Evolutionary conservation across 306 rosid species (phyloP).

Genomic region (Quercus suber): DNA sequence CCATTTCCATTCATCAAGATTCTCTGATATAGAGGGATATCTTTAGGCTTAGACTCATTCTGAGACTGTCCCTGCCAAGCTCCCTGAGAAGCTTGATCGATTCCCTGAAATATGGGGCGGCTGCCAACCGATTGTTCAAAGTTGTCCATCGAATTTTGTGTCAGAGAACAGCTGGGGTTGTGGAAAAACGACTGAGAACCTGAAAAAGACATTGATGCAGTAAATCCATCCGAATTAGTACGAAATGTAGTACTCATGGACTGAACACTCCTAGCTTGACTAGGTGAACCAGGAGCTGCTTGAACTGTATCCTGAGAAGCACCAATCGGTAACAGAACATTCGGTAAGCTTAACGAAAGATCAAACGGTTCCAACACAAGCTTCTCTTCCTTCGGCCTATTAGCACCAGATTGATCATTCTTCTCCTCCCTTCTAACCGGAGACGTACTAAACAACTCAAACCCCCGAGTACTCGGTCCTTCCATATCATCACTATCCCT

Average conservation of each 20-base stretch:
- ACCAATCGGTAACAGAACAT: constrained; percentile 90
- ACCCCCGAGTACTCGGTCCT: constrained; percentile 87
- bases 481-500: constrained; percentile 52
- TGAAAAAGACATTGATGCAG: constrained; percentile 87
- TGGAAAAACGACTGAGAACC: constrained; percentile 95
- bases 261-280: constrained; percentile 81
- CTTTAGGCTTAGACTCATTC: constrained; percentile 72
- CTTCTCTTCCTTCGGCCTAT: constrained; percentile 48
- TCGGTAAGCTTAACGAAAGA: constrained; percentile 93
- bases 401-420: constrained; percentile 43
- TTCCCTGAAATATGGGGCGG: constrained; percentile 88
- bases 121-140: constrained; percentile 91
- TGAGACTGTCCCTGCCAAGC: constrained; percentile 83
- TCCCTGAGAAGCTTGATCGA: constrained; percentile 55
- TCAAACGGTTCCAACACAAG: constrained; percentile 68
- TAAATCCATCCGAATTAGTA: constrained; percentile 85
- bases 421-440: constrained; percentile 75
- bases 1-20: constrained; percentile 56
- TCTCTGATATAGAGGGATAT: constrained; percentile 61
- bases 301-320: constrained; percentile 43
- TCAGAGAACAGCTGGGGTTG: constrained; percentile 93
- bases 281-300: constrained; percentile 78
- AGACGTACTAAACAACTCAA: constrained; percentile 76
- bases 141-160: constrained; percentile 78
- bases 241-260: constrained; percentile 72